Evolutionary conservation across 2,329 filamentous ascomycete species (phyloP).

Genomic region (Macrophomina pseudophaseolina): DNA sequence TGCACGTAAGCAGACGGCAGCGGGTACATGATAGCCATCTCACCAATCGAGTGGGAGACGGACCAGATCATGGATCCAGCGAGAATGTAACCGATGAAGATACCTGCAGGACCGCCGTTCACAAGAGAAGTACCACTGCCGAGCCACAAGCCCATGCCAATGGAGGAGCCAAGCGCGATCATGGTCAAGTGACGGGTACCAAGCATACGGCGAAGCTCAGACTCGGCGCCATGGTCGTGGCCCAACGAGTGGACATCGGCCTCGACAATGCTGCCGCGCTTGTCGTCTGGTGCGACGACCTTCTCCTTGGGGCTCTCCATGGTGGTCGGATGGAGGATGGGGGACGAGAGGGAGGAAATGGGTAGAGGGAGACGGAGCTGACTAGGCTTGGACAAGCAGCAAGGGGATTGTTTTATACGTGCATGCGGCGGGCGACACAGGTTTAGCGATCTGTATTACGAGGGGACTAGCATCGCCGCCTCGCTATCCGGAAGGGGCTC

Average conservation of each 20-base stretch:
- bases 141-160: constrained; percentile 57
- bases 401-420: constrained; percentile 15
- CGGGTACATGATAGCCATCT: constrained; percentile 55
- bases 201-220: constrained; percentile 46
- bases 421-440: neutral
- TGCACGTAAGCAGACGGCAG: constrained; percentile 54
- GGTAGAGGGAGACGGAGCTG: constrained; percentile 10
- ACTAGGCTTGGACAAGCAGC: neutral
- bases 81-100: constrained; percentile 54
- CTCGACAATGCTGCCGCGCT: constrained; percentile 20
- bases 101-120: constrained; percentile 49
- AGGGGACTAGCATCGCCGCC: neutral
- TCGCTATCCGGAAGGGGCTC: neutral
- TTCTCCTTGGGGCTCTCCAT: constrained; percentile 25
- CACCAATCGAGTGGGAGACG: constrained; percentile 54
- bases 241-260: constrained; percentile 18
- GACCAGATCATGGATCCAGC: constrained; percentile 48
- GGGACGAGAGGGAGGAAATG: neutral
- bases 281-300: neutral
- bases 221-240: constrained; percentile 37
- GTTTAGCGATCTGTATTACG: constrained; percentile 1
- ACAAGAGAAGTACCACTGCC: constrained; percentile 50
- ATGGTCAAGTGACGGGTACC: constrained; percentile 49
- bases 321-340: neutral
- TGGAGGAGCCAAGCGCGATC: constrained; percentile 48